phyloP scores from a whole-genome alignment of 2,329 filamentous ascomycete species.

The Rutstroemia sp. region DNA sequence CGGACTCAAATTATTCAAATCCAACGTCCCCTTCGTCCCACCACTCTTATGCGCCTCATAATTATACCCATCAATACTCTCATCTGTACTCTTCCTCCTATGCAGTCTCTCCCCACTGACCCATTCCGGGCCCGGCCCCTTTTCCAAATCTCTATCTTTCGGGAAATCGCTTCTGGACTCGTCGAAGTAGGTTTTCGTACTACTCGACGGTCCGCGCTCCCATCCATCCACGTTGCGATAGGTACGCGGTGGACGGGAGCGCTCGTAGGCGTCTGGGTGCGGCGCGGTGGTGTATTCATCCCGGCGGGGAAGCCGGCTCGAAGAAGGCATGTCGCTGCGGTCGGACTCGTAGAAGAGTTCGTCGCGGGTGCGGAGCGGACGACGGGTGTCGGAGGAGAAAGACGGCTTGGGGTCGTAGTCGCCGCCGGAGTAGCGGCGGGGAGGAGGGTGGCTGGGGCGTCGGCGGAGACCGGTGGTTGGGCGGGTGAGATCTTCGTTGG shows the following conservation, averaged over 20 bases:
- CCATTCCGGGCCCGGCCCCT: neutral
- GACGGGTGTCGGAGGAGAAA: neutral
- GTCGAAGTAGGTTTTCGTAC: slow-evolving; percentile 18
- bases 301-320: neutral
- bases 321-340: slow-evolving; percentile 1
- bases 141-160: slow-evolving; percentile 18
- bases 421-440: slow-evolving; percentile 1
- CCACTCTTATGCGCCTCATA: slow-evolving; percentile 15
- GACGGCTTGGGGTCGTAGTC: slow-evolving; percentile 3
- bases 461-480: neutral
- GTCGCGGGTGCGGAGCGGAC: slow-evolving; percentile 1
- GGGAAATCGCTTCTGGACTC: slow-evolving; percentile 12
- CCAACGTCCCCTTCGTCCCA: slow-evolving; percentile 18
- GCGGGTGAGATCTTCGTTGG: slow-evolving; percentile 3
- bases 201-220: neutral
- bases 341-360: neutral
- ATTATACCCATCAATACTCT: slow-evolving; percentile 24
- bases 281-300: slow-evolving; percentile 1
- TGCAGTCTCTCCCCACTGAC: neutral
- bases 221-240: slow-evolving; percentile 19
- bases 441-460: neutral
- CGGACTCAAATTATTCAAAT: slow-evolving; percentile 34
- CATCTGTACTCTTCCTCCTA: slow-evolving; percentile 12
- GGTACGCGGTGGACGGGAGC: slow-evolving; percentile 22
- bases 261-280: slow-evolving; percentile 21